Evolutionary conservation across 179 eudicot genomes (phyloP).

Genomic region (Nepenthes alata): DNA sequence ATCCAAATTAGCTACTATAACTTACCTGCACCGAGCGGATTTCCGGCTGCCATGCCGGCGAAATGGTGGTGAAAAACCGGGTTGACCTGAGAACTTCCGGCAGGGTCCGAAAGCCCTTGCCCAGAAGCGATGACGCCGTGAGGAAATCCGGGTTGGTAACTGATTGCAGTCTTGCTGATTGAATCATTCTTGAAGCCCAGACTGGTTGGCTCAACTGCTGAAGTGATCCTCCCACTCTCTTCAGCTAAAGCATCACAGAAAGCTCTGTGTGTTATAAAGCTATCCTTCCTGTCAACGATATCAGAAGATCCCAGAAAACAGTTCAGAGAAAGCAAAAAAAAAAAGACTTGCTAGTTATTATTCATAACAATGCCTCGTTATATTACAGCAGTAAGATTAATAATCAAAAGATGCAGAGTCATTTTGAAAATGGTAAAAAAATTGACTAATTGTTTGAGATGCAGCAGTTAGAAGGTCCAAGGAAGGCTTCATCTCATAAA

Average conservation of each 20-base stretch:
- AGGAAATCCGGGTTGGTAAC: constrained; percentile 14
- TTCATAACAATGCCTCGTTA: too few species aligned
- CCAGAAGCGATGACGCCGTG: constrained; percentile 11
- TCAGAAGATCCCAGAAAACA: too few species aligned
- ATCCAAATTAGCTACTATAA: neutral
- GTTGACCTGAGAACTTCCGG: constrained; percentile 28
- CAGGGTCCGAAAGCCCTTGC: constrained; percentile 18
- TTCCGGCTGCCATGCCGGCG: constrained; percentile 16
- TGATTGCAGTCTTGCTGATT: constrained; percentile 12
- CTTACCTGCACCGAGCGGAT: neutral
- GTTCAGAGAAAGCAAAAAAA: neutral
- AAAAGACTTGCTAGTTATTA: too few species aligned
- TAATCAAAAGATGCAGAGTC: too few species aligned
- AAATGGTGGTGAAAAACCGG: constrained; percentile 27
- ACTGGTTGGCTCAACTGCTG: constrained; percentile 21
- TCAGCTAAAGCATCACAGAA: constrained; percentile 85
- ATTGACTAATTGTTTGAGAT: too few species aligned
- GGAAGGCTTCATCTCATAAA: too few species aligned
- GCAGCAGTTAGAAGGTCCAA: too few species aligned
- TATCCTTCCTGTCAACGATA: constrained; percentile 48
- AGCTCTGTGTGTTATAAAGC: constrained; percentile 88
- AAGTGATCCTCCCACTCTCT: constrained; percentile 44
- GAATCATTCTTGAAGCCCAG: constrained; percentile 42
- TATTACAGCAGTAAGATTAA: too few species aligned
- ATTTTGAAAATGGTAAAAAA: too few species aligned